Percentiles rank a stretch among this genome's conserved stretches.
Evolutionary conservation across 306 rosid species (phyloP).

Genomic region (Herpetospermum pedunculosum): DNA sequence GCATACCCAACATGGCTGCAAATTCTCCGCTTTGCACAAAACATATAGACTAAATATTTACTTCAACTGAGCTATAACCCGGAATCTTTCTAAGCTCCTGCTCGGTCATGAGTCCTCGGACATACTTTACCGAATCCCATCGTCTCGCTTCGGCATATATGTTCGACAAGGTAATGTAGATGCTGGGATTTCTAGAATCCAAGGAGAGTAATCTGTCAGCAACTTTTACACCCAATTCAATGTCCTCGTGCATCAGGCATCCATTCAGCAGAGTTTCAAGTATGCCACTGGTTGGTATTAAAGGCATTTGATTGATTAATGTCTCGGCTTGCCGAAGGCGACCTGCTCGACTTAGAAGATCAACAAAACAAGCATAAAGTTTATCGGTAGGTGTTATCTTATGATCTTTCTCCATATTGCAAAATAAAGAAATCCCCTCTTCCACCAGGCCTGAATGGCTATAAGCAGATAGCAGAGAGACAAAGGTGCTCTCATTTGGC

Average conservation of each 20-base stretch:
- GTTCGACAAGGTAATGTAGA: slow-evolving; percentile 50
- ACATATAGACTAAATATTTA: slow-evolving; percentile 1
- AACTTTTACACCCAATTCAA: slow-evolving; percentile 42
- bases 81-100: slow-evolving; percentile 48
- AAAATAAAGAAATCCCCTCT: slow-evolving; percentile 48
- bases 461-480: slow-evolving; percentile 62
- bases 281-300: slow-evolving; percentile 37
- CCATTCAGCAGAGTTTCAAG: slow-evolving; percentile 64
- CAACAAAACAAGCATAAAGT: slow-evolving; percentile 60
- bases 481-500: slow-evolving; percentile 54
- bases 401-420: slow-evolving; percentile 43
- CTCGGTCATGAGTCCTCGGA: slow-evolving; percentile 44
- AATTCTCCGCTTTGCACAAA: neutral
- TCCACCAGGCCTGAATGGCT: slow-evolving; percentile 67
- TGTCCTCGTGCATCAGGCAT: slow-evolving; percentile 51
- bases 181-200: slow-evolving; percentile 44
- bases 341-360: slow-evolving; percentile 72
- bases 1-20: neutral
- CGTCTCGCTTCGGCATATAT: slow-evolving; percentile 57
- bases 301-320: slow-evolving; percentile 45
- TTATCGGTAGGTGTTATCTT: slow-evolving; percentile 37
- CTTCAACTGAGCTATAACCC: slow-evolving; percentile 54
- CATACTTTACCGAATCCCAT: slow-evolving; percentile 56
- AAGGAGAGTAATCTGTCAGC: slow-evolving; percentile 51
- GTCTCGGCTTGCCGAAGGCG: slow-evolving; percentile 43